phyloP scores from a whole-genome alignment of 352 stramenopile species.

The Elongisporangium prolatum region DNA sequence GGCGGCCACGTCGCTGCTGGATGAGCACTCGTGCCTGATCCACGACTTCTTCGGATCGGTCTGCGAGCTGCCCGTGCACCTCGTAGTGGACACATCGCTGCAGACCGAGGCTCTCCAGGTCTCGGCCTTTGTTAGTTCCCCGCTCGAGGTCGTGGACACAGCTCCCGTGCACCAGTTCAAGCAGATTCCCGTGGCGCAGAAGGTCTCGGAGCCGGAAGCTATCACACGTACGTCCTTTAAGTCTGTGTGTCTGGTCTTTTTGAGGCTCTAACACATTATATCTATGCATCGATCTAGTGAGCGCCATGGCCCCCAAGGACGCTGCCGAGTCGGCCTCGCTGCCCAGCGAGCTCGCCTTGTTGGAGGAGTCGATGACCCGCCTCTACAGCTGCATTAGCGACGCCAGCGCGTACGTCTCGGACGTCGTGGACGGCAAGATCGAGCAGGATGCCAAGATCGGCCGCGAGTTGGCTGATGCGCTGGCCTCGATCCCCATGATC shows the following conservation, averaged over 20 bases:
- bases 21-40: constrained; percentile 96
- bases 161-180: constrained; percentile 92
- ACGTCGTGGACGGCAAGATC: constrained; percentile 82
- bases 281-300: constrained; percentile 37
- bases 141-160: constrained; percentile 87
- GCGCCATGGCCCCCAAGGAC: constrained; percentile 57
- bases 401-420: constrained; percentile 86
- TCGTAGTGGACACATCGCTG: constrained; percentile 94
- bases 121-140: constrained; percentile 88
- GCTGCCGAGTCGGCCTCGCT: constrained; percentile 25
- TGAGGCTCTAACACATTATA: not conserved
- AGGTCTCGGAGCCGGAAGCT: constrained; percentile 90
- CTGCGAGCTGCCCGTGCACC: constrained; percentile 90
- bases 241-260: not conserved
- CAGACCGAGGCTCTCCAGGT: constrained; percentile 78
- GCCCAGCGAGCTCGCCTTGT: constrained; percentile 73
- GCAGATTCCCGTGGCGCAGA: constrained; percentile 90
- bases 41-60: constrained; percentile 98
- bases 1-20: constrained; percentile 56
- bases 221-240: constrained; percentile 83
- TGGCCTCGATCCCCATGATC: constrained; percentile 93
- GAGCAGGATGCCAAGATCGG: constrained; percentile 87
- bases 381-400: constrained; percentile 91
- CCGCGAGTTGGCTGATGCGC: constrained; percentile 90
- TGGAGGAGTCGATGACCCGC: constrained; percentile 81